Evolutionary conservation across 257 asterid genomes (phyloP), one percentile per base, ranked within the genome.

Genomic region (Leonotis leonurus): DNA sequence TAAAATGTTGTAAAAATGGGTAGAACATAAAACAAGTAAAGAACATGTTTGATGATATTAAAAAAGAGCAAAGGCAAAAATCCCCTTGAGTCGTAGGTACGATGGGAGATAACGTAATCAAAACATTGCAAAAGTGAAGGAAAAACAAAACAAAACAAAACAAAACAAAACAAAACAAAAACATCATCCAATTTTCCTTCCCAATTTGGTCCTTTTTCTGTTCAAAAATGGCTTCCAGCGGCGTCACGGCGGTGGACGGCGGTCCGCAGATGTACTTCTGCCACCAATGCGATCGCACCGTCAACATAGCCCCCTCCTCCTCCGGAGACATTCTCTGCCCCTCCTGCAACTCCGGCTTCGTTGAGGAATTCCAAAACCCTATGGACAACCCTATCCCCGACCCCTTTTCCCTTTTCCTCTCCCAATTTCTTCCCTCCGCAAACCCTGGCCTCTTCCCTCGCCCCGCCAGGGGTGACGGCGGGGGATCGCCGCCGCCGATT

Each of bases 191-290:
- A 36, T 22, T 52, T 64, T 16, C 63, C 56, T 49, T 24, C 59
- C 20, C 17, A 2, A 12, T 33, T 3, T 2, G 17, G 18, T 45
- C 10, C 3, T 13, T 16, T 1, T 32, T 14, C 0, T 20, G 30
- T 35, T 59, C 46, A 33, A 58, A 9, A 2, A 82, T 86, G 95
- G 74, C 95, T 16, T 71, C 79, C 49, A 82, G 83, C 76, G 90
- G 90, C 44, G 86, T 82, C 27, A 63, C 84, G 78, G 78, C 71
- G 75, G 83, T 79, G 60, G 85, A 61, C 74, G 78, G 68, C 59
- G 81, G 74, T 43, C 82, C 88, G 46, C 83, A 78, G 65, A 72
- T 81, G 65, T 88, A 81, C 74, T 88, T 88, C 76, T 88, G 96
- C 84, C 84, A 85, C 70, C 83, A 77, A 66, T 87, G 96, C 78